phyloP scores from a whole-genome alignment of 306 rosid genomes.

The Malus sylvestris region DNA sequence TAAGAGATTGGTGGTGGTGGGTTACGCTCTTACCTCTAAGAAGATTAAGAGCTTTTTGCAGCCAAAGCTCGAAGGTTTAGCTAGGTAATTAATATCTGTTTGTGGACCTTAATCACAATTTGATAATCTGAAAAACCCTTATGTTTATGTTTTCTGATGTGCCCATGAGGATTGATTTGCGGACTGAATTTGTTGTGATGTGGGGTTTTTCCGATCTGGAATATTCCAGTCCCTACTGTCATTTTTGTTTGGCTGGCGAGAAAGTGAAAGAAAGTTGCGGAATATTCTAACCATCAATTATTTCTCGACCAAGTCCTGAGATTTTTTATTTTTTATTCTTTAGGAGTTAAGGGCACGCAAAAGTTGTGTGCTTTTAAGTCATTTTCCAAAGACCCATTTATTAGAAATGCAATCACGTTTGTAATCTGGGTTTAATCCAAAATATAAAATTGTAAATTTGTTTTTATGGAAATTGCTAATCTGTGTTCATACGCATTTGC shows the following conservation, averaged over 20 bases:
- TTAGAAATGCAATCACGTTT: neutral
- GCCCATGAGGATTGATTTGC: neutral
- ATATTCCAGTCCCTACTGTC: slow-evolving; percentile 28
- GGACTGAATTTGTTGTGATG: neutral
- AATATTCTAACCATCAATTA: neutral
- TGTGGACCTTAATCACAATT: neutral
- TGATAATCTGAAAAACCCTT: neutral
- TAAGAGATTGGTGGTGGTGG: slow-evolving; percentile 53
- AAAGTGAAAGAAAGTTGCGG: slow-evolving; percentile 20
- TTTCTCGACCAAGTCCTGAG: neutral
- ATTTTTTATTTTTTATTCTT: neutral
- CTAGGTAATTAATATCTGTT: slow-evolving; percentile 47
- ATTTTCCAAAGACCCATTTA: neutral
- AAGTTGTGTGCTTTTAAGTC: slow-evolving; percentile 2
- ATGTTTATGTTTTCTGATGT: slow-evolving; percentile 3
- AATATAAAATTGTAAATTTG: neutral
- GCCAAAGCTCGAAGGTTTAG: slow-evolving; percentile 79
- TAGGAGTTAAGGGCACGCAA: neutral
- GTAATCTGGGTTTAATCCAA: neutral
- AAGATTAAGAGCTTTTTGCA: slow-evolving; percentile 88
- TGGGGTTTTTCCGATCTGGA: neutral
- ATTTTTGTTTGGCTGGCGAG: slow-evolving; percentile 40
- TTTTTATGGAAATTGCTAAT: neutral
- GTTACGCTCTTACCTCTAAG: slow-evolving; percentile 90
- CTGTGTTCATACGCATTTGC: neutral